Evolutionary conservation across 2,329 filamentous ascomycete species (phyloP).

Genomic region (Colletotrichum neosansevieriae): DNA sequence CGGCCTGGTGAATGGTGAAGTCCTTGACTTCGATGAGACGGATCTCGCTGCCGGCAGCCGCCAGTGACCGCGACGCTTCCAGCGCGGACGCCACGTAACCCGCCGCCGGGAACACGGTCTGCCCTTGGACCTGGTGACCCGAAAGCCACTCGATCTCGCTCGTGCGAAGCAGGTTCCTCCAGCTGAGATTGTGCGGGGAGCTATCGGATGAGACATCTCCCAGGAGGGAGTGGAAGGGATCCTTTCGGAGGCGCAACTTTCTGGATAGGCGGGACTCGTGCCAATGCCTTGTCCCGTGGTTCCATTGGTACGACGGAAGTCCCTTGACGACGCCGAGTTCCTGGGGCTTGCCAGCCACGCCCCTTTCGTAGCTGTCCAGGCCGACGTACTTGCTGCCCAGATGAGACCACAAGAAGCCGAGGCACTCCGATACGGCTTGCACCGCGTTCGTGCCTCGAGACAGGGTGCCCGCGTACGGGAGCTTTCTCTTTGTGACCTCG

Average conservation of each 20-base stretch:
- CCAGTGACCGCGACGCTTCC: conserved; percentile 40
- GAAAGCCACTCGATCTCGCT: conserved; percentile 48
- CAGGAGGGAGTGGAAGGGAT: conserved; percentile 51
- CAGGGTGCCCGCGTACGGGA: conserved; percentile 45
- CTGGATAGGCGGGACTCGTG: conserved; percentile 40
- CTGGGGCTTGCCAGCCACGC: too few species aligned
- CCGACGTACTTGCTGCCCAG: too few species aligned
- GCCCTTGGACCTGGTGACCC: conserved; percentile 43
- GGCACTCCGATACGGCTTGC: conserved; percentile 40
- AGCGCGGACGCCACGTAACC: conserved; percentile 52
- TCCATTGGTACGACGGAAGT: conserved; percentile 56
- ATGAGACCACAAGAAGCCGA: conserved; percentile 41
- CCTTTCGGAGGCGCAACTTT: conserved; percentile 44
- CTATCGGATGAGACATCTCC: background rate
- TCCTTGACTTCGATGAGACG: conserved; percentile 44
- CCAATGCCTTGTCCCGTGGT: conserved; percentile 51
- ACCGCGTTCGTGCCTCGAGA: conserved; percentile 39
- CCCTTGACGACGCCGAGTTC: conserved; percentile 31
- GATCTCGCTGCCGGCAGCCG: conserved; percentile 36
- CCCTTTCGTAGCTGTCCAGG: too few species aligned
- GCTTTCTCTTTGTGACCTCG: conserved; percentile 14
- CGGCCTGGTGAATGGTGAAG: conserved; percentile 47
- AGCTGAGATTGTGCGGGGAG: background rate
- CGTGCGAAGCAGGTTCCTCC: conserved; percentile 37
- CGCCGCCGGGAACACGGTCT: conserved; percentile 52